Conservation (phyloP, 2,329 filamentous ascomycete species). For the Oidium heveae region DNA sequence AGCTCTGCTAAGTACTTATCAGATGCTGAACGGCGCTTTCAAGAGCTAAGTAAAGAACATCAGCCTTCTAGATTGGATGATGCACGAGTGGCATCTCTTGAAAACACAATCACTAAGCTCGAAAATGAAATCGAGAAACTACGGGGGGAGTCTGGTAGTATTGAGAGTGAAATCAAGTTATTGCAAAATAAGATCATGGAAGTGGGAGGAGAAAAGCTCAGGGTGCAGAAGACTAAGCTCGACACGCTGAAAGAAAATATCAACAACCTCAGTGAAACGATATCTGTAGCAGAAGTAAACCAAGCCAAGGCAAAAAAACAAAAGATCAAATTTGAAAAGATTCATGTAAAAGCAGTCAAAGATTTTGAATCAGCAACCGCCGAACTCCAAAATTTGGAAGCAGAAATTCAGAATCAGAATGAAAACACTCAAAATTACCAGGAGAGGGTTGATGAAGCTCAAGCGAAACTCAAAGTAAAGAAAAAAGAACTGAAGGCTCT, state of each 20-base stretch:
- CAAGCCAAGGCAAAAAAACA: conserved; percentile 90
- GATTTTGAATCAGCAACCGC: conserved; percentile 47
- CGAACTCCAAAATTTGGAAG: conserved; percentile 56
- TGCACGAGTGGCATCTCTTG: conserved; percentile 40
- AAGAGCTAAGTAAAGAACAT: conserved; percentile 61
- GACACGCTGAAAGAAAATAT: conserved; percentile 76
- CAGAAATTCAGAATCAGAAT: conserved; percentile 54
- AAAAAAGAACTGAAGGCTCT: conserved; percentile 56
- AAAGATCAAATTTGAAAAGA: conserved; percentile 63
- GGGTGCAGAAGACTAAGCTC: conserved; percentile 73
- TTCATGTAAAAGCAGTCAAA: conserved; percentile 49
- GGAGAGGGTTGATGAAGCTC: conserved; percentile 53
- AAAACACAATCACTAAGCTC: conserved; percentile 53
- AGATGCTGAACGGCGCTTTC: conserved; percentile 62
- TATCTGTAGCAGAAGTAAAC: conserved; percentile 65
- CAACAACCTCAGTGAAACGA: conserved; percentile 50
- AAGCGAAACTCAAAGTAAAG: conserved; percentile 51
- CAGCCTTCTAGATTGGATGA: conserved; percentile 63
- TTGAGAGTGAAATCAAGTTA: conserved; percentile 78
- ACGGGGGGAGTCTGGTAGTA: conserved; percentile 59
- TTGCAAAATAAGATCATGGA: conserved; percentile 97
- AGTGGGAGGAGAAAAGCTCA: conserved; percentile 77
- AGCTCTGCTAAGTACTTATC: conserved; percentile 63
- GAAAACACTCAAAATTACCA: conserved; percentile 49
- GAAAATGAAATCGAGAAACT: conserved; percentile 60